These are phyloP conservation scores for Candida sojae DNA, from an alignment of 1,139 yeast genomes.

Conservation along the genomic window DNA sequence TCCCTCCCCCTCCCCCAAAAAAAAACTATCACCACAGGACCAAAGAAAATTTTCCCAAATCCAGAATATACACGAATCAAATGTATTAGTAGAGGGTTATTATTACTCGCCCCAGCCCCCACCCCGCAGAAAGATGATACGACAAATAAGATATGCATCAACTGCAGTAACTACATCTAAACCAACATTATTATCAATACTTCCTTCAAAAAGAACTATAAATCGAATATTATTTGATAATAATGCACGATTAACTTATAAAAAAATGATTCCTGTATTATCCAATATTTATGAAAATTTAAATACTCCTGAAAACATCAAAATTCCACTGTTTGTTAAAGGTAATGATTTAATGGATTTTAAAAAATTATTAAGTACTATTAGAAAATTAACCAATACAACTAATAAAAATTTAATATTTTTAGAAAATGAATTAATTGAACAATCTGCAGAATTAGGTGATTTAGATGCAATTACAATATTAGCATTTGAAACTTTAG, in stretches of 20 bases:
- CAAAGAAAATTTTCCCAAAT: background rate
- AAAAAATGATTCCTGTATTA: slow-evolving; percentile 55
- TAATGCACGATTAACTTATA: slow-evolving; percentile 57
- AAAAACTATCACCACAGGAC: background rate
- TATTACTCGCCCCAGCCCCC: too few species aligned
- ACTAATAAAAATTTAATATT: slow-evolving; percentile 55
- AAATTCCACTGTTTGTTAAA: slow-evolving; percentile 45
- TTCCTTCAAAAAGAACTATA: slow-evolving; percentile 60
- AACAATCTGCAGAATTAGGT: slow-evolving; percentile 82
- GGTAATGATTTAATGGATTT: slow-evolving; percentile 66
- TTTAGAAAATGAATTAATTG: slow-evolving; percentile 71
- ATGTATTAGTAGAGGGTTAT: too few species aligned
- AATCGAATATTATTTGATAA: slow-evolving; percentile 65
- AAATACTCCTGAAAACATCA: slow-evolving; percentile 34
- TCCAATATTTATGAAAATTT: slow-evolving; percentile 49
- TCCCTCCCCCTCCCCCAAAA: too few species aligned
- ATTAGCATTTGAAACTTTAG: slow-evolving; percentile 63
- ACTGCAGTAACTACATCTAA: slow-evolving; percentile 12
- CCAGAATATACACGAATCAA: background rate
- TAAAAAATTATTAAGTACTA: slow-evolving; percentile 64
- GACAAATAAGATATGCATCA: background rate
- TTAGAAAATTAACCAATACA: slow-evolving; percentile 61
- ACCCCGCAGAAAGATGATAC: background rate
- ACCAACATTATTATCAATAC: slow-evolving; percentile 50
- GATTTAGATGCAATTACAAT: slow-evolving; percentile 78